Evolutionary conservation across 768 basidiomycete genomes (phyloP).

Genomic region (Pulveroboletus sp.): DNA sequence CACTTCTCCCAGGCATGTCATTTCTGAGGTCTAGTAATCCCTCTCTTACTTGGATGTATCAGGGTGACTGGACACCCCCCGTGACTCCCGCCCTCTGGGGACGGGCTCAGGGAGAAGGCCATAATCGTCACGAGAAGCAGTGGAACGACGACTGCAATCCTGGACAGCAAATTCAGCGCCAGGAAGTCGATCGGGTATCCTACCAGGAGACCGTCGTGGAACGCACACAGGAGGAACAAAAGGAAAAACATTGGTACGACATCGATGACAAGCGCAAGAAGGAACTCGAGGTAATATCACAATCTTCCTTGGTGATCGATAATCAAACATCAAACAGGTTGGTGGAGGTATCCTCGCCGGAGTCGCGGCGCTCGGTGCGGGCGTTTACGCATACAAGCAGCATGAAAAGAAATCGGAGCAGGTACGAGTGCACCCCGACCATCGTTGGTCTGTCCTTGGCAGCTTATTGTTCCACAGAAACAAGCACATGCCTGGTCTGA

Average conservation of each 20-base stretch:
- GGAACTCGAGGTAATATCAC: constrained; percentile 46
- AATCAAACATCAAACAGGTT: constrained; percentile 39
- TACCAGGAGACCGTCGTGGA: constrained; percentile 17
- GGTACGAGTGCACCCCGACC: constrained; percentile 31
- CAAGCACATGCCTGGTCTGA: constrained; percentile 49
- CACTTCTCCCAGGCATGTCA: constrained; percentile 63
- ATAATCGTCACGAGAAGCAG: constrained; percentile 16
- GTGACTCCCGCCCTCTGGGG: constrained; percentile 69
- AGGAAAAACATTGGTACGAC: constrained; percentile 55
- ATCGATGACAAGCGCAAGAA: constrained; percentile 56
- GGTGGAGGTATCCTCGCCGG: constrained; percentile 64
- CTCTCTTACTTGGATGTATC: constrained; percentile 1
- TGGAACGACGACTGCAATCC: constrained; percentile 18
- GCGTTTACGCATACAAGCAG: constrained; percentile 48
- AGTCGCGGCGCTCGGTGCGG: constrained; percentile 49
- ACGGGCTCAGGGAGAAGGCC: constrained; percentile 36
- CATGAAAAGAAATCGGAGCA: constrained; percentile 59
- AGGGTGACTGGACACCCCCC: constrained; percentile 70
- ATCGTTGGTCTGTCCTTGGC: not conserved
- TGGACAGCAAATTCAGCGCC: constrained; percentile 27
- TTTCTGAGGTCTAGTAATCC: not conserved
- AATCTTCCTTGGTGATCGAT: not conserved
- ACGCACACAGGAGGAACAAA: constrained; percentile 43
- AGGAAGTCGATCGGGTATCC: constrained; percentile 21
- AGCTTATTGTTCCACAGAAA: constrained; percentile 35